A percentile compares a stretch with the other conserved stretches of the same genome.
These are phyloP conservation scores for Sugiyamaella novakii DNA, from an alignment of 1,139 yeast genomes.

Conservation along the genomic window DNA sequence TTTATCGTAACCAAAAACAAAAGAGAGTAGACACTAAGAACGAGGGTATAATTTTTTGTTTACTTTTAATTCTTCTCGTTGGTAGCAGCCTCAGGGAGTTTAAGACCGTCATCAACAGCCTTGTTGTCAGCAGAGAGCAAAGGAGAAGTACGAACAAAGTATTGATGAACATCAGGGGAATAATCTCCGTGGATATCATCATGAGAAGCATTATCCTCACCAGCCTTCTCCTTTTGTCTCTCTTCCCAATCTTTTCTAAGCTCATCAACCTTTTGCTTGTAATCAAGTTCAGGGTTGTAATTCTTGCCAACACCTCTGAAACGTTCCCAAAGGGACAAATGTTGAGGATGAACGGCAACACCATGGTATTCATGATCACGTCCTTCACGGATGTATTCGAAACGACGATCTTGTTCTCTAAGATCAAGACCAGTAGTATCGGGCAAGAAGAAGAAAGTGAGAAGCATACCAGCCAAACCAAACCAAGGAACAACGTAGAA, in stretches of 20 bases:
- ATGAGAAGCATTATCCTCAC: constrained; percentile 28
- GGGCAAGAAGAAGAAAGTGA: constrained; percentile 42
- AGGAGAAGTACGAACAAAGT: constrained; percentile 43
- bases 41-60: constrained; percentile 6
- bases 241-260: constrained; percentile 44
- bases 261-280: constrained; percentile 44
- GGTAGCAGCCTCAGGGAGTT: constrained; percentile 32
- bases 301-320: constrained; percentile 41
- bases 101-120: constrained; percentile 32
- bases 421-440: constrained; percentile 45
- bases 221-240: constrained; percentile 37
- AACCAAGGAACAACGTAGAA: constrained; percentile 46
- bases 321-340: constrained; percentile 43
- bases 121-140: constrained; percentile 31
- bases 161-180: constrained; percentile 38
- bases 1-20: constrained; percentile 14
- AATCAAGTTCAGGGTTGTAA: constrained; percentile 44
- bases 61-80: constrained; percentile 17
- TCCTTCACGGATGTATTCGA: constrained; percentile 41
- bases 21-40: constrained; percentile 5
- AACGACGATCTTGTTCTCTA: constrained; percentile 45
- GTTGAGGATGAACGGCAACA: constrained; percentile 43
- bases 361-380: constrained; percentile 44
- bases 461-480: constrained; percentile 43
- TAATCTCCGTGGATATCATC: constrained; percentile 31